These are phyloP conservation scores for Solanum hybrid DNA, from an alignment of 305 asterid genomes.

Conservation along the genomic window DNA sequence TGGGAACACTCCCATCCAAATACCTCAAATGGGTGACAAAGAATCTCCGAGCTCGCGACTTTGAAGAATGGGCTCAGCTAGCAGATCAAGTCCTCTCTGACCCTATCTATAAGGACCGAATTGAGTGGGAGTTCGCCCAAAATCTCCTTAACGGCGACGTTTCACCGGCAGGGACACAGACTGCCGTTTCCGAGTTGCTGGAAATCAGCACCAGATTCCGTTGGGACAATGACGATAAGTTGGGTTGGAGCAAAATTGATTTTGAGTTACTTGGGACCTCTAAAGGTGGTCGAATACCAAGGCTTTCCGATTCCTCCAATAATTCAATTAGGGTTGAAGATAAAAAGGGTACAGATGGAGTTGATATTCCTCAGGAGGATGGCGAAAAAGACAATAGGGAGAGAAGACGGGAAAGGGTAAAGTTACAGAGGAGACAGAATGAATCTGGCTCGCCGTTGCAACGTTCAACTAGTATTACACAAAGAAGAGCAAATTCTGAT, in stretches of 20 bases:
- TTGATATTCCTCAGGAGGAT: not conserved
- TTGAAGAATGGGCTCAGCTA: constrained; percentile 64
- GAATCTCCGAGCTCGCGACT: constrained; percentile 57
- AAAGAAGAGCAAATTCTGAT: not conserved
- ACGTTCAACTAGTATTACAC: not conserved
- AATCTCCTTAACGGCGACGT: constrained; percentile 42
- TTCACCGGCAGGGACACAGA: not conserved
- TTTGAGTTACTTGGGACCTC: constrained; percentile 70
- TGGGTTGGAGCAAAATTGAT: constrained; percentile 62
- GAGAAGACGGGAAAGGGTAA: constrained; percentile 35
- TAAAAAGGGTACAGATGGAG: not conserved
- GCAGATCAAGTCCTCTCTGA: constrained; percentile 66
- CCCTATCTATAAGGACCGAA: constrained; percentile 56
- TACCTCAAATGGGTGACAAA: constrained; percentile 73
- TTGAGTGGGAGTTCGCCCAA: constrained; percentile 82
- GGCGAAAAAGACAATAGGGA: not conserved
- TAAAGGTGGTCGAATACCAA: constrained; percentile 63
- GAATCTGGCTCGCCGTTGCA: not conserved
- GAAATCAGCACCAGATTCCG: constrained; percentile 65
- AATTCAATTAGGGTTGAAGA: not conserved
- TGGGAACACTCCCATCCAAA: constrained; percentile 65
- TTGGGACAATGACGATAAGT: constrained; percentile 70
- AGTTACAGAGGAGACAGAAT: constrained; percentile 14
- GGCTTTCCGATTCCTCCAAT: not conserved
- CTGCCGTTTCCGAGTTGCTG: constrained; percentile 42